Evolutionary conservation across 2,329 filamentous ascomycete species (phyloP), one percentile per base, ranked within the genome.

Genomic region (Calonectria honghensis): DNA sequence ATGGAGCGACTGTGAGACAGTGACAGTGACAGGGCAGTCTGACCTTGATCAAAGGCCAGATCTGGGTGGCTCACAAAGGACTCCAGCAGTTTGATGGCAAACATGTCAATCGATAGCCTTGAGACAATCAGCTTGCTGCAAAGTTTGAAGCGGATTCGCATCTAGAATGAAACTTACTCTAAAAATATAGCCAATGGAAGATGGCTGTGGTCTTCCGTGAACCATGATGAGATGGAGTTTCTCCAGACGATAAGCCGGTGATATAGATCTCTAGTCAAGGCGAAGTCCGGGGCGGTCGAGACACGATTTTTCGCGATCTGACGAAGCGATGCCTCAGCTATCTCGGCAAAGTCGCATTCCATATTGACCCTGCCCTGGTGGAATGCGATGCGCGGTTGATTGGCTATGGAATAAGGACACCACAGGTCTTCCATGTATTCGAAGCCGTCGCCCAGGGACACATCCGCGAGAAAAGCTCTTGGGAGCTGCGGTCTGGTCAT

Each of bases 1-100:
- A 81, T 51, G 27, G 76, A 70, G 66, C 66, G 70, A 31, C 73
- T 73, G 45, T 80, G 77, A 20, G 52, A 14, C 35, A 76, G 65
- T 24, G 48, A 64, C 4, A 74, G 63, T 1, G 61, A 29, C 5
- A 27, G 14, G 14, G 69, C 73, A 0, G 63, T 31, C 24, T 66
- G 69, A 11, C 18, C 5, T 18, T 48, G 54, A 7, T 66, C 59
- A 35, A 75, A 74, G 2, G 68, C 37, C 4, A 74, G 29, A 27
- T 70, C 73, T 6, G 66, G 61, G 9, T 52, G 41, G 1, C 11
- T 20, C 2, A 70, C 20, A 54, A 74, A 77, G 1, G 73, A 64
- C 37, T 57, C 37, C 7, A 78, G 75, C 7, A 78, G 35, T 24
- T 37, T 65, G 7, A 74, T 74, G 57, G 66, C 70, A 10, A 66